Evolutionary conservation across 495 filamentous ascomycete species (phyloP), one percentile per base, ranked within the genome.

Genomic region (Penicillium cataractarum): DNA sequence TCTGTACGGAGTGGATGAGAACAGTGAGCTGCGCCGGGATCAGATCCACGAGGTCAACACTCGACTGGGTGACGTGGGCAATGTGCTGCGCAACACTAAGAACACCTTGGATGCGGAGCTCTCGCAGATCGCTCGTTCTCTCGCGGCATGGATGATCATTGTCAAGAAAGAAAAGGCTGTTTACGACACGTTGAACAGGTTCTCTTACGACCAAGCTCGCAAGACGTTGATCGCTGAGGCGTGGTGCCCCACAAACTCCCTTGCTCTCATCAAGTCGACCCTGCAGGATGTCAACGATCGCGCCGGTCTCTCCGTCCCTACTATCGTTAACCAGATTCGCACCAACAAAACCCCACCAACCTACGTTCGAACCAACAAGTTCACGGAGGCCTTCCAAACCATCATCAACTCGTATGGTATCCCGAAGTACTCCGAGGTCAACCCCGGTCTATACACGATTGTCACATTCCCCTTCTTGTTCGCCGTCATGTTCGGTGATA

Each of bases 371-470:
- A 97, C 92, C 40, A 99, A 97, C 81, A 97, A 93, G 76, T 99
- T 99, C 73, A 98, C 96, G 4, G 89, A 96, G 67, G 95, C 86
- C 19, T 99, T 99, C 82, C 95, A 99, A 74, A 99, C 96, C 24
- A 99, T 99, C 67, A 92, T 99, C 76, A 92, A 98, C 68, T 94
- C 96, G 52, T 99, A 99, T 72, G 95, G 95, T 68, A 96, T 94
- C 31, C 89, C 94, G 17, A 97, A 96, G 71, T 99, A 99, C 75
- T 88, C 89, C 56, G 95, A 99, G 80, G 91, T 95, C 78, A 99
- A 99, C 79, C 96, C 95, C 60, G 95, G 80, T 97, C 27, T 93
- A 93, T 22, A 94, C 96, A 24, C 92, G 97, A 99, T 96, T 17
- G 98, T 99, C 75, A 95, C 95, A 13, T 98, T 99, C 80, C 79